Base-by-base conservation (phyloP, 129 eudicot genomes). In the Apium graveolens region DNA sequence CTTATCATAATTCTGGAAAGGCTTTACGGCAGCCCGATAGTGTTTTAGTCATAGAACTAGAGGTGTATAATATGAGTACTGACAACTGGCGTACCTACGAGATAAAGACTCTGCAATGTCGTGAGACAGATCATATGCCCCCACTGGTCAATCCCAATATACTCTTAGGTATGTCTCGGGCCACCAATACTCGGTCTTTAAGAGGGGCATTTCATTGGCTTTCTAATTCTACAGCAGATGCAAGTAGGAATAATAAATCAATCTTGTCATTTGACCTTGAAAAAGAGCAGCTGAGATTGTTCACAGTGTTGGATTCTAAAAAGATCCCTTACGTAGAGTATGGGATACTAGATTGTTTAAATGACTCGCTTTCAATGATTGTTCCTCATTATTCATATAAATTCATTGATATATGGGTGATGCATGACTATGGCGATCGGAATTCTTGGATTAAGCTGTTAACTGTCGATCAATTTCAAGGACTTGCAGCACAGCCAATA, bases 191-290 rank as follows among this genome's bases (percentile, higher is more conserved):
- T 16, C 69, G 34, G 20, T 32, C 38, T 66, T 32, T 66, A 16
- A 66, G 18, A 14, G 72, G 72, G n/a, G 45, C 74, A 37, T 35
- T 70, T 70, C 74, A 70, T 70, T 35, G 74, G 45, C 44, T 70
- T 70, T 41, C 29, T 14, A 11, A 18, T 70, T 26, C 39, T 18
- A 24, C 46, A 16, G 21, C 7, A 70, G 21, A 17, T 18, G n/a
- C 21, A 69, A 37, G n/a, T 70, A 20, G 24, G 41, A 38, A 11
- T 37, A 3, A 10, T 37, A 18, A 2, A 37, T 5, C 74, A 37
- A 70, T 70, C 13, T 20, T 70, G 44, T 70, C 74, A 16, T 37
- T 70, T 37, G 44, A 18, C 74, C 74, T 70, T 72, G 4, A 34
- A 35, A 26, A 35, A 16, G 74, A 69, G 74, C 74, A 69, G 7